Evolutionary conservation across 768 basidiomycete species (phyloP).

Genomic region (Russula ochroleuca): DNA sequence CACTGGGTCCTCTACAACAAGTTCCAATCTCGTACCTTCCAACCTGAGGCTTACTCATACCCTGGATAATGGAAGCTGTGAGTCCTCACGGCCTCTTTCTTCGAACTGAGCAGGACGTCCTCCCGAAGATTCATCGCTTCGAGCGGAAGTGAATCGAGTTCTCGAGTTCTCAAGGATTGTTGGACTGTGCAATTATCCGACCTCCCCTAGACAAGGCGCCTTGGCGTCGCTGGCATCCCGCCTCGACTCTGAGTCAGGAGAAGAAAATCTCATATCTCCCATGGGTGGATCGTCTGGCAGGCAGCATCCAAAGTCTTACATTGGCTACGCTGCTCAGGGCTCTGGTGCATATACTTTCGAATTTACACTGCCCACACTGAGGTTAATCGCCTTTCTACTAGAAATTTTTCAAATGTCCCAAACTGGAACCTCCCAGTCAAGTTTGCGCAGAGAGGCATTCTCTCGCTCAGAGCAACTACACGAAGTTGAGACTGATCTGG

Average conservation of each 20-base stretch:
- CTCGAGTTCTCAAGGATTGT: slow-evolving; percentile 22
- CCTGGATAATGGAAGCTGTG: not conserved
- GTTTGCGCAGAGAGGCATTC: not conserved
- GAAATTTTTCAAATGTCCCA: not conserved
- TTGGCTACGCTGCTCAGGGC: not conserved
- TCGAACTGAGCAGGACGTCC: not conserved
- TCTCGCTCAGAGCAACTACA: not conserved
- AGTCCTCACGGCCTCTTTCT: not conserved
- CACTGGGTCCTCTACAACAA: not conserved
- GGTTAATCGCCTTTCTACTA: not conserved
- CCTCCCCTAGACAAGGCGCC: not conserved
- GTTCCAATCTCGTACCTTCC: not conserved
- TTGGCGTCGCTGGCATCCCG: not conserved
- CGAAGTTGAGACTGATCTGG: not conserved
- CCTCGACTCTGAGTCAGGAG: not conserved
- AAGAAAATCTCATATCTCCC: not conserved
- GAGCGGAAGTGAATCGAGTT: slow-evolving; percentile 17
- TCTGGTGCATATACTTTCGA: slow-evolving; percentile 6
- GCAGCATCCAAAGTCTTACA: not conserved
- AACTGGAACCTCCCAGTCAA: not conserved
- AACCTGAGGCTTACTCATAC: not conserved
- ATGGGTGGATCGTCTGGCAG: not conserved
- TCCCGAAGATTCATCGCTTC: slow-evolving; percentile 11
- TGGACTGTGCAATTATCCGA: slow-evolving; percentile 22
- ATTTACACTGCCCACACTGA: not conserved